A percentile compares a stretch with the other conserved stretches of the same genome.
These are phyloP conservation scores for Adenanthera pavonina DNA, from an alignment of 306 rosid species.

Conservation along the genomic window DNA sequence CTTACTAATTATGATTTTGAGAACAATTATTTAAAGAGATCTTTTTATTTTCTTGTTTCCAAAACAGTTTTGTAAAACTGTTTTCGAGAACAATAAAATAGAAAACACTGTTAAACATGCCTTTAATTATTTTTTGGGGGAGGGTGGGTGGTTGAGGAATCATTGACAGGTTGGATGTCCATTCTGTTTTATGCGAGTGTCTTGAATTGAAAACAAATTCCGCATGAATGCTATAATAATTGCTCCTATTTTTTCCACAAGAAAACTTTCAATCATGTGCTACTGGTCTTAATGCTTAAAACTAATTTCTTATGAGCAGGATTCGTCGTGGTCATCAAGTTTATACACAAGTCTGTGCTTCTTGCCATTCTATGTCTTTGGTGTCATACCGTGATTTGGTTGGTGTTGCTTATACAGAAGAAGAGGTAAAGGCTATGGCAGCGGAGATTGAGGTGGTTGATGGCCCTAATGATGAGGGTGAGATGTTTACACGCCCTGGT, in stretches of 20 bases:
- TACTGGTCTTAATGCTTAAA: conserved; percentile 13
- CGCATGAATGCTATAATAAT: conserved; percentile 9
- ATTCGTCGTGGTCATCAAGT: conserved; percentile 99
- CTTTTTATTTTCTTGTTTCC: no score
- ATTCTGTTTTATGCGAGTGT: background rate
- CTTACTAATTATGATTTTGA: no score
- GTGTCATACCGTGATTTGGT: conserved; percentile 98
- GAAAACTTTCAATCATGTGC: background rate
- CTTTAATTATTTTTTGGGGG: no score
- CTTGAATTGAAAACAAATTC: background rate
- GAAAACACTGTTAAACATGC: no score
- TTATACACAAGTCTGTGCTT: conserved; percentile 91
- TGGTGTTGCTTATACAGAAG: conserved; percentile 97
- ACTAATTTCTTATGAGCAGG: conserved; percentile 63
- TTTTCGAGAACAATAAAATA: no score
- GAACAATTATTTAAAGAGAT: no score
- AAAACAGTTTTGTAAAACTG: no score
- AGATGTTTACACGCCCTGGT: conserved; percentile 98
- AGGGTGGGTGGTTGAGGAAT: background rate
- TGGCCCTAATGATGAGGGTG: conserved; percentile 99
- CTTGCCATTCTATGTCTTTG: conserved; percentile 97
- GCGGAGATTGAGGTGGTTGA: conserved; percentile 98
- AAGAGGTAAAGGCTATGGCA: conserved; percentile 97
- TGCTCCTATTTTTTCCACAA: background rate
- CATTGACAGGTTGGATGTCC: background rate